Evolutionary conservation across 148 eudicot genomes (phyloP), one percentile per base, ranked within the genome.

Genomic region (Cornus florida): DNA sequence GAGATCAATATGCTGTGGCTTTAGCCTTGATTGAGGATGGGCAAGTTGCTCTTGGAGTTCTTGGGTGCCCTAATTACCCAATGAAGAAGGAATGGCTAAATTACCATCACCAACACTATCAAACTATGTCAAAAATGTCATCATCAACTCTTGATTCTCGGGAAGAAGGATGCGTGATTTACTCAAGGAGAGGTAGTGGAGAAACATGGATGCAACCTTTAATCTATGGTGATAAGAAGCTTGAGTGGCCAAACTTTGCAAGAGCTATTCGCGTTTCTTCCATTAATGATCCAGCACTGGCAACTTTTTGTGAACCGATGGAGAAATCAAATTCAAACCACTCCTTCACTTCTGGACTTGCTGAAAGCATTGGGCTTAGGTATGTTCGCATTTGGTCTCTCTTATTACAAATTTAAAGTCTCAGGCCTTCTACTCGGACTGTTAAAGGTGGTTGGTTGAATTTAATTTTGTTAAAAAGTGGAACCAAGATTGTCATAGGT

Each of bases 51-150:
- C 71, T 95, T 70, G 98, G 99, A 76, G 97, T 95, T 71, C 91
- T 95, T 23, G 97, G 99, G 33, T 95, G 99, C 87, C 99, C 99
- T 20, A 95, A 93, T 83, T 95, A 95, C 77, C 91, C 94, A 1
- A 86, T 92, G 72, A 89, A 79, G 82, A 92, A 87, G 76, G 93
- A 94, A 72, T 81, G 90, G 75, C 74, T 89, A 74, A 88, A 88
- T 81, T 85, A 90, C 78, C 91, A 85, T 75, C 87, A 85, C 79
- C 83, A 87, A 76, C 75, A 76, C n/a, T 74, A 79, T 50, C 78
- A 17, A 71, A 24, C 78, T 33, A 70, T 80, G 78, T 75, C 91
- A 28, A 71, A 68, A 38, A 50, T 65, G 10, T 86, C 84, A 22
- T 62, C 78, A 20, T 39, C 75, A 56, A 41, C 79, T 75, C 82